A percentile compares a stretch with the other conserved stretches of the same genome.
Evolutionary conservation across 352 stramenopile genomes (phyloP).

Genomic region (Globisporangium carolinianum): DNA sequence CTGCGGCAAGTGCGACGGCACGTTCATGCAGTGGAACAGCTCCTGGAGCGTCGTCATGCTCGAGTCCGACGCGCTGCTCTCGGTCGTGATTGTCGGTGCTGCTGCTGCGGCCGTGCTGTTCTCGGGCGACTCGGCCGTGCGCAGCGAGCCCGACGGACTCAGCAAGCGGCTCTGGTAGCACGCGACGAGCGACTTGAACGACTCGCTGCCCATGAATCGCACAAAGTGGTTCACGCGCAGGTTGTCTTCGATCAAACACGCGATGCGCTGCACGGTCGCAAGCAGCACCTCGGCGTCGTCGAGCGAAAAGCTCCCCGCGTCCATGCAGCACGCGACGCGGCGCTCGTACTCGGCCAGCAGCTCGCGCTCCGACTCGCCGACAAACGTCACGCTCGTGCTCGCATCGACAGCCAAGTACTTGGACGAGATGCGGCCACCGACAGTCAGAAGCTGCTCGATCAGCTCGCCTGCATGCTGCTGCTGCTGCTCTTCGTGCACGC

Average conservation of each 20-base stretch:
- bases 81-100: not conserved
- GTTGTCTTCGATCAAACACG: conserved; percentile 58
- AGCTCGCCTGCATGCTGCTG: conserved; percentile 39
- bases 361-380: conserved; percentile 51
- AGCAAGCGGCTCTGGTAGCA: conserved; percentile 73
- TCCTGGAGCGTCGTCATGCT: conserved; percentile 83
- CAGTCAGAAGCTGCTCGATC: conserved; percentile 59
- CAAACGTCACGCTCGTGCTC: conserved; percentile 58
- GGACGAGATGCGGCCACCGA: conserved; percentile 43
- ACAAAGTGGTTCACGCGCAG: conserved; percentile 86
- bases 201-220: conserved; percentile 76
- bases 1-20: conserved; percentile 73
- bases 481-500: conserved; percentile 1
- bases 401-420: conserved; percentile 57
- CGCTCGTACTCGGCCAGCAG: conserved; percentile 56
- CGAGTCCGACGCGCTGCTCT: conserved; percentile 51
- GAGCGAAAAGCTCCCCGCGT: conserved; percentile 60
- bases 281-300: conserved; percentile 55
- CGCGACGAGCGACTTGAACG: conserved; percentile 69
- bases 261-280: conserved; percentile 45
- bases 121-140: conserved; percentile 14
- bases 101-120: conserved; percentile 9
- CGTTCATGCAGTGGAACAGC: conserved; percentile 86
- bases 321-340: conserved; percentile 45
- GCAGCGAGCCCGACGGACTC: conserved; percentile 44